Evolutionary conservation across 2,329 filamentous ascomycete genomes (phyloP).

Genomic region (Knufia petricola): DNA sequence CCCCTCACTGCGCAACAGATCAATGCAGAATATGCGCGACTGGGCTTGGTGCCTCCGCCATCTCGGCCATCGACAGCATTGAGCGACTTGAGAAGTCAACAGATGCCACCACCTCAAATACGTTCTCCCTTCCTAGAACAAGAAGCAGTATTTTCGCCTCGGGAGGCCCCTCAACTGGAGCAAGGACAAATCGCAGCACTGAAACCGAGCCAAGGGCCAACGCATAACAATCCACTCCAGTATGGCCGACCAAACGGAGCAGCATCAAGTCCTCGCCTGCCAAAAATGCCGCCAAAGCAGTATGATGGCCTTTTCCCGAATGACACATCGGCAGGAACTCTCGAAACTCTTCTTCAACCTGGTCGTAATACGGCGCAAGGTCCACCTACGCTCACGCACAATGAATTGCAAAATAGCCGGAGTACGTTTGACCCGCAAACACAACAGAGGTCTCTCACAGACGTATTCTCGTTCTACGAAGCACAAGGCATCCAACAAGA

Average conservation of each 20-base stretch:
- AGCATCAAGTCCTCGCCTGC: not conserved
- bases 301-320: not conserved
- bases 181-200: too few relatives aligned
- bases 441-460: not conserved
- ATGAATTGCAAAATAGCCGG: not conserved
- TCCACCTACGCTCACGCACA: not conserved
- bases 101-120: not conserved
- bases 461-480: not conserved
- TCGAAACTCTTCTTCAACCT: too few relatives aligned
- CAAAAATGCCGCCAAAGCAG: not conserved
- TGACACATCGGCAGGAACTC: not conserved
- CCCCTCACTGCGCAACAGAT: too few relatives aligned
- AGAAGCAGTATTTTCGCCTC: not conserved
- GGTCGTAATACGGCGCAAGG: not conserved
- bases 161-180: not conserved
- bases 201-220: not conserved
- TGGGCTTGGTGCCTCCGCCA: not conserved
- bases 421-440: not conserved
- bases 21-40: not conserved
- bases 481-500: not conserved
- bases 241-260: not conserved
- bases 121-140: not conserved
- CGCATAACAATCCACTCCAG: not conserved
- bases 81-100: not conserved
- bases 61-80: not conserved